phyloP scores from a whole-genome alignment of 2,329 filamentous ascomycete species.

The Aspergillus caelatus region DNA sequence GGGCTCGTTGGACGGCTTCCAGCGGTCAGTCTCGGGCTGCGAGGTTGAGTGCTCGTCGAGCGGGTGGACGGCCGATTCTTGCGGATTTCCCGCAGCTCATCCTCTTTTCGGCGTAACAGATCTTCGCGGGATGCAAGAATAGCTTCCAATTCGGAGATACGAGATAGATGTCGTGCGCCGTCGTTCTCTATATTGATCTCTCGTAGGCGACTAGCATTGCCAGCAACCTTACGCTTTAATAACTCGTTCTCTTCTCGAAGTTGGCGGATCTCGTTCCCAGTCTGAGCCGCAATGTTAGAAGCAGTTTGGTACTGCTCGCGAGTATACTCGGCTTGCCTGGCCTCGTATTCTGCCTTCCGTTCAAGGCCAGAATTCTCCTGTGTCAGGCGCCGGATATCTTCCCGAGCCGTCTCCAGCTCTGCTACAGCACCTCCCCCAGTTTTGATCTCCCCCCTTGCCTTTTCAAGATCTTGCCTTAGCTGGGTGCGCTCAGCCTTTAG shows the following conservation, averaged over 20 bases:
- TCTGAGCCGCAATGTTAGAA: conserved; percentile 47
- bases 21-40: conserved; percentile 43
- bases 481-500: conserved; percentile 45
- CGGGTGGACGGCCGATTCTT: conserved; percentile 48
- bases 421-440: conserved; percentile 42
- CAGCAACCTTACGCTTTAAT: conserved; percentile 40
- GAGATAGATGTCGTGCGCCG: conserved; percentile 37
- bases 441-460: conserved; percentile 44
- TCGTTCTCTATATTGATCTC: conserved; percentile 41
- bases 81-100: conserved; percentile 48
- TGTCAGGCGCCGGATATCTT: conserved; percentile 41
- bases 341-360: conserved; percentile 44
- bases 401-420: conserved; percentile 44
- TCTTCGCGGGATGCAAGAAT: conserved; percentile 40
- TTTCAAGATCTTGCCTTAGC: conserved; percentile 42
- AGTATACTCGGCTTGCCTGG: conserved; percentile 49
- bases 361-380: conserved; percentile 40
- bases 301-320: conserved; percentile 52
- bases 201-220: conserved; percentile 40
- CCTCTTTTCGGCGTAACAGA: conserved; percentile 46
- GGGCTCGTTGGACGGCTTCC: conserved; percentile 46
- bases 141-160: conserved; percentile 43
- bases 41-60: conserved; percentile 46
- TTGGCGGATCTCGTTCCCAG: conserved; percentile 40
- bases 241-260: conserved; percentile 41